Base-by-base conservation (phyloP, 371 early-diverging fungal genomes). In the Haplosporangium sp. region DNA sequence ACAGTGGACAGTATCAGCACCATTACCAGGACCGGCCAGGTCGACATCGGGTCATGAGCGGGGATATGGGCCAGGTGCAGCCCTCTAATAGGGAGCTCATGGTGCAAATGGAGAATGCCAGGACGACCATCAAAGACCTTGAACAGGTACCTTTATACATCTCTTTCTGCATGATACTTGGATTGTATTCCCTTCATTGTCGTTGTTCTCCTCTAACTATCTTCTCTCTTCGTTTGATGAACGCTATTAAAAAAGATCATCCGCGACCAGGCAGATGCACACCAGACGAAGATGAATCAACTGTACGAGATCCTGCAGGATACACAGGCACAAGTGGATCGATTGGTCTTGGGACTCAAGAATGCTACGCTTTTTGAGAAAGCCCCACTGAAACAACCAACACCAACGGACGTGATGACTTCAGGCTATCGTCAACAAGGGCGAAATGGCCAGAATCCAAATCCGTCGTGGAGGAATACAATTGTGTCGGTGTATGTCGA, bases 71-170 rank as follows among this genome's bases (percentile, higher is more conserved):
- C 12, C 60, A 48, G 5, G 38, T 64, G 51, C 79, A 79, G 14
- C 73, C 73, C 6, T 72, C 79, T 14, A 58, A 54, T 0, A 68
- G 79, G 0, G 79, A 79, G 47, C 21, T 79, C 36, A 43, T 55
- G 41, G 73, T 79, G 0, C 79, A 79, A 20, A 72, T 79, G 73
- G 79, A 79, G 52, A 79, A 79, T 53, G 79, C 79, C 42, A 79
- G 68, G 48, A 58, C 79, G 29, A 79, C 79, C 12, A 79, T 79
- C 46, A 79, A 64, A 55, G 79, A 79, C 29, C 69, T 79, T 36
- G 79, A 79, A 21, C 72, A 79, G 64, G 76, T 76, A 73, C 6
- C 29, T 29, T 29, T 29, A 29, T 29, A 2, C 29, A 29, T 4
- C 29, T n/a, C n/a, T n/a, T n/a, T n/a, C n/a, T n/a, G n/a, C n/a